Evolutionary conservation across 108 stramenopile species (phyloP), one percentile per base, ranked within the genome.

Genomic region (Thalassiosira profunda): DNA sequence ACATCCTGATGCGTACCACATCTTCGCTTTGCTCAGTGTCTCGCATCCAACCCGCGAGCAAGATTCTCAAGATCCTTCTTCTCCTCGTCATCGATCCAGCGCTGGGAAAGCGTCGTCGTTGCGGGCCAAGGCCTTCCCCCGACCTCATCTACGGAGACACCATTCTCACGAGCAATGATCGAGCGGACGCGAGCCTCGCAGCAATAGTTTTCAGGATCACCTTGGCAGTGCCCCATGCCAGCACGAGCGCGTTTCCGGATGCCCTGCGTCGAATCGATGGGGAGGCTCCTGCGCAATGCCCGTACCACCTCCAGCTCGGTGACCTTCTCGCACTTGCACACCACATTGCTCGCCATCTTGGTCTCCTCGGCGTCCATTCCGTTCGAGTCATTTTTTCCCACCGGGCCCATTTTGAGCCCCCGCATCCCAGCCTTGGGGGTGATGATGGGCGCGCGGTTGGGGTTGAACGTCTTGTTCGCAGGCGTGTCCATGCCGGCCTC

Each of bases 281-380:
- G 90, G 5, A 91, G 53, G 20, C 77, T 80, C n/a, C 87, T 74
- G 5, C 86, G 69, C 47, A 91, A 37, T 20, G 90, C 90, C 43
- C 85, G 78, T 23, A 91, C 87, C 23, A 91, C 86, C 56, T 91
- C 87, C 33, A 82, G 31, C 61, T 91, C 90, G 29, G 87, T 91
- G 14, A 91, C 90, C 63, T 87, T 86, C 63, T 91, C 87, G 61
- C 90, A 88, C 49, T 88, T 91, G 73, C 90, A 91, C 48, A 91
- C 58, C 3, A 88, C 87, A 69, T 91, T 88, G 1, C 57, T 46
- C 15, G 82, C 86, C 89, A 91, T 91, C 18, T 38, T 61, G 0
- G 31, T 62, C 61, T 82, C 65, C 0, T 70, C 72, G 10, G 58
- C 76, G 60, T 91, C 81, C 21, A 58, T 74, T 26, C 81, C 84